phyloP scores from a whole-genome alignment of 805 yeast genomes.

The Myxozyma melibiosi region DNA sequence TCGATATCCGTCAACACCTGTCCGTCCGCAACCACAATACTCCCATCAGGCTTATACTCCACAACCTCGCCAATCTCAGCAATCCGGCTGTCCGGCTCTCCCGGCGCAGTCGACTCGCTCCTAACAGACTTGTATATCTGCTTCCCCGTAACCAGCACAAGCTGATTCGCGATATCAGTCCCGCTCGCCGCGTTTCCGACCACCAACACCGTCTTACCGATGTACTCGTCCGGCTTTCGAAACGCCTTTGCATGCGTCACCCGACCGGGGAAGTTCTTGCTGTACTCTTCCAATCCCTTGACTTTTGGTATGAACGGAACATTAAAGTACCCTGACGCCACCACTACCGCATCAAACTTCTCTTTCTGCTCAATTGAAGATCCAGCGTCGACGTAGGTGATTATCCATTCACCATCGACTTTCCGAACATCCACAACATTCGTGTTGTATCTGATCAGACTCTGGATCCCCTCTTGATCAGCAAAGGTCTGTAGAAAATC shows the following conservation, averaged over 20 bases:
- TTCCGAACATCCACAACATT: constrained; percentile 51
- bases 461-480: constrained; percentile 43
- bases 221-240: constrained; percentile 51
- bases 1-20: constrained; percentile 53
- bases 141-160: constrained; percentile 48
- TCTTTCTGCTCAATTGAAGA: constrained; percentile 13
- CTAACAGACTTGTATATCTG: constrained; percentile 55
- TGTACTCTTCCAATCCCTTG: constrained; percentile 56
- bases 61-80: constrained; percentile 50
- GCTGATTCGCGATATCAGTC: constrained; percentile 67
- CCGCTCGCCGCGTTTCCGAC: constrained; percentile 84
- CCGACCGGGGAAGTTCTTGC: constrained; percentile 48
- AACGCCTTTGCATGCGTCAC: constrained; percentile 62
- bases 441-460: constrained; percentile 50
- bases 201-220: constrained; percentile 54
- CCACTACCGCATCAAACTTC: constrained; percentile 59
- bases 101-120: constrained; percentile 41
- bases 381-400: constrained; percentile 38
- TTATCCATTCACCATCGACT: constrained; percentile 47
- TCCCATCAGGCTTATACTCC: constrained; percentile 45
- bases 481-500: constrained; percentile 63
- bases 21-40: constrained; percentile 56
- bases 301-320: constrained; percentile 62
- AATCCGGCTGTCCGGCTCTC: constrained; percentile 41
- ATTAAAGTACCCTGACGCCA: constrained; percentile 67